Evolutionary conservation across 2,329 filamentous ascomycete species (phyloP), one percentile per base, ranked within the genome.

Genomic region (Stachybotrys chlorohalonatus): DNA sequence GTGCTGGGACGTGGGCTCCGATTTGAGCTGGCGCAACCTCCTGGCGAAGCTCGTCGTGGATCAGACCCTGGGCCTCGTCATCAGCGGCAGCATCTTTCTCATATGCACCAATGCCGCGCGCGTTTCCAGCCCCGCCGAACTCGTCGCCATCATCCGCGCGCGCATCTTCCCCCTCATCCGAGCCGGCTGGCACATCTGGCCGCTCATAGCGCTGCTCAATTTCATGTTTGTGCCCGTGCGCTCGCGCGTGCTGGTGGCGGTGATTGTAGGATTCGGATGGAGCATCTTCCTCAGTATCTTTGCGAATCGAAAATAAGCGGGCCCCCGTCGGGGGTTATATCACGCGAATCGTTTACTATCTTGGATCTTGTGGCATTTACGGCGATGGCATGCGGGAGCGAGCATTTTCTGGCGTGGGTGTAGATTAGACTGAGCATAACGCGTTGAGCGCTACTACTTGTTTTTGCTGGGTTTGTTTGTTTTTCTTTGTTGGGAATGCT

Each of bases 151-250:
- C 6, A 60, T 70, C 48, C 57, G 58, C 5, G 58, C 65, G 11
- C 59, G 64, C 39, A 58, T 71, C 1, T 65, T 62, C 53, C 57
- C 63, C 4, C 61, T 71, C 8, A 60, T 71, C 53, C 62, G 62
- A 51, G 69, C 69, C 3, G 69, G 68, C 9, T 71, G 69, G 69
- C 66, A 69, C 46, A 64, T 71, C 24, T 71, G 69, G 69, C 69
- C 69, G 1, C 56, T 68, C 13, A 69, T 71, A 7, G 67, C 67
- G 7, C 53, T 71, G 11, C 63, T 62, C 63, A 71, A 70, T 54
- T 71, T 70, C 52, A 54, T 68, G 5, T 71, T 67, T 63, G 68
- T 71, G 7, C 69, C 69, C 1, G 68, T 71, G 8, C 63, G 68
- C 11, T 70, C 67, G 13, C 55, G 69, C 13, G 69, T 70, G 17